Percentiles rank a stretch among this genome's conserved stretches.
Evolutionary conservation across 768 basidiomycete genomes (phyloP).

Genomic region (Trametes coccinea): DNA sequence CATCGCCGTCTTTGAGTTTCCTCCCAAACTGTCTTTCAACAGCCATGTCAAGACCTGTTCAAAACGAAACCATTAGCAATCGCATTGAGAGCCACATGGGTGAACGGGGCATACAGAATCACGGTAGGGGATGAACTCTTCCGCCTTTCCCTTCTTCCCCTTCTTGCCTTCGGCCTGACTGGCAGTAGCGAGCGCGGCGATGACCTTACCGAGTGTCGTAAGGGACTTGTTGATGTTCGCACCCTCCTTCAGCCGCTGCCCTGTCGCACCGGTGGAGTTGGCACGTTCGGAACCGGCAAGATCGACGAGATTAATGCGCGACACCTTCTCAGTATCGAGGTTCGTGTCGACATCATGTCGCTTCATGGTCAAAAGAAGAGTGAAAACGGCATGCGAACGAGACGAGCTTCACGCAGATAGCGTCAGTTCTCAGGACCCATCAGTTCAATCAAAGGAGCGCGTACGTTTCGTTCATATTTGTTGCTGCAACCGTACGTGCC

Average conservation of each 20-base stretch:
- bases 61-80: too few relatives aligned
- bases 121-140: slow-evolving; percentile 95
- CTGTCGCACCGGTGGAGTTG: slow-evolving; percentile 97
- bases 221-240: slow-evolving; percentile 99
- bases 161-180: slow-evolving; percentile 55
- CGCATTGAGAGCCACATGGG: too few relatives aligned
- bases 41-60: slow-evolving; percentile 93
- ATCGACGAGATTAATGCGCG: slow-evolving; percentile 94
- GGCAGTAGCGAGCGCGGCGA: slow-evolving; percentile 77
- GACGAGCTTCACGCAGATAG: slow-evolving; percentile 63
- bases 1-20: slow-evolving; percentile 98
- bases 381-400: slow-evolving; percentile 98
- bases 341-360: slow-evolving; percentile 80
- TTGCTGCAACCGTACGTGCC: slow-evolving; percentile 96
- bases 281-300: slow-evolving; percentile 96
- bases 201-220: slow-evolving; percentile 97
- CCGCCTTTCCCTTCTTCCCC: slow-evolving; percentile 84
- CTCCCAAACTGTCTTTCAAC: slow-evolving; percentile 95
- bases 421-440: background rate
- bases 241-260: slow-evolving; percentile 93
- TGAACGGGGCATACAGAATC: slow-evolving; percentile 72
- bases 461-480: slow-evolving; percentile 99
- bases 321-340: slow-evolving; percentile 97
- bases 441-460: slow-evolving; percentile 28
- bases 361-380: slow-evolving; percentile 91